Base-by-base conservation (phyloP, 345 rosid species). In the Ceriops zippeliana region DNA sequence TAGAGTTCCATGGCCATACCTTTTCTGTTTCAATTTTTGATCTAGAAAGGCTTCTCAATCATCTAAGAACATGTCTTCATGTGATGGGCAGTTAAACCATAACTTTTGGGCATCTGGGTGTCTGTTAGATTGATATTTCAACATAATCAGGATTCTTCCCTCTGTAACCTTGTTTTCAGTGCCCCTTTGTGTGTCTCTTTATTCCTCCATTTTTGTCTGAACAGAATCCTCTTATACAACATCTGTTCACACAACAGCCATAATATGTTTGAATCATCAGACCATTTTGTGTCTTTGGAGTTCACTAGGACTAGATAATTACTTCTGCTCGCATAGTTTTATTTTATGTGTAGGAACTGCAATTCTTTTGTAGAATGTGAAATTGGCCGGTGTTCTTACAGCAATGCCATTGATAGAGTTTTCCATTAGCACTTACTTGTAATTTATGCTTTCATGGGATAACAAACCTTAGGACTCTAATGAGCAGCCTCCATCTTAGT, bases 1-100 rank as follows among this genome's bases (percentile, higher is more conserved):
- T 68, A 66, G 65, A 78, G 67, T 76, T 75, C 76, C 63, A 69
- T 67, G 63, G 63, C 67, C 70, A 71, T 74, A 58, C 42, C 73
- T 71, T 56, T 37, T 42, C 75, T 64, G 60, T 66, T 70, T 67
- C 66, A 38, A 66, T 75, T 26, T 72, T 60, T 22, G 71, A 70
- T 60, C 57, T 67, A 63, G 69, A 21, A 58, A 66, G 64, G 67
- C n/a, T 34, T 66, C 73, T 71, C 38, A 35, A 65, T 59, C 73
- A 59, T 72, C 67, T 42, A 27, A 42, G 58, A 31, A 58, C 31
- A 26, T 27, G 6, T 73, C 31, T 24, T 68, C 71, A 64, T 54
- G 35, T 52, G 57, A 52, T 61, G 27, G 47, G 64, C 32, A 31
- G 60, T n/a, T 78, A 20, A 66, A 42, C 19, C 49, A 42, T 15